A percentile compares a stretch with the other conserved stretches of the same genome.
Evolutionary conservation across 1,284 basidiomycete species (phyloP).

Genomic region (Cryptococcus sp.): DNA sequence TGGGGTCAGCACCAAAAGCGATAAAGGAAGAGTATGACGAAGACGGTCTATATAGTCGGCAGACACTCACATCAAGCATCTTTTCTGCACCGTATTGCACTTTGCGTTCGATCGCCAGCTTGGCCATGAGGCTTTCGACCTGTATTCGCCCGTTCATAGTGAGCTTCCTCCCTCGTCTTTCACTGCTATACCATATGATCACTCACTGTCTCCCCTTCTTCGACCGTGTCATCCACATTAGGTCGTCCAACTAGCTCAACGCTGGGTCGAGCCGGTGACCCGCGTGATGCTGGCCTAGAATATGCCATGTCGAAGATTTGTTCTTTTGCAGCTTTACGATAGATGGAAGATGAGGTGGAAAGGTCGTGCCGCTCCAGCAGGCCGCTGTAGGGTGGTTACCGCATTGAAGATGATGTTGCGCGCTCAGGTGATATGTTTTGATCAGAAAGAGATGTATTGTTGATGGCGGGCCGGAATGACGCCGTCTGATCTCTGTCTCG

Average conservation of each 20-base stretch:
- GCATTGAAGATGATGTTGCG: background rate
- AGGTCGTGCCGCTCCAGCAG: background rate
- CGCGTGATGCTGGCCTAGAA: background rate
- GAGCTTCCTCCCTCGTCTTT: background rate
- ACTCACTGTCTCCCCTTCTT: slow-evolving; percentile 19
- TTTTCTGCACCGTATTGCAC: slow-evolving; percentile 60
- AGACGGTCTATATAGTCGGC: slow-evolving; percentile 8
- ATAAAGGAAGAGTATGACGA: slow-evolving; percentile 4
- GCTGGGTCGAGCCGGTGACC: slow-evolving; percentile 1
- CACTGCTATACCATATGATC: too few relatives aligned
- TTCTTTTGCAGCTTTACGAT: background rate
- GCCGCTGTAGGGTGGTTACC: background rate
- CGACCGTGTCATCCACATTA: slow-evolving; percentile 6
- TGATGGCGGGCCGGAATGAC: too few relatives aligned
- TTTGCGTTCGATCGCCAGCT: slow-evolving; percentile 55
- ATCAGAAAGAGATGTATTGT: too few relatives aligned
- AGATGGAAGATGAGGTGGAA: background rate
- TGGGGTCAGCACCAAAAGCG: too few relatives aligned
- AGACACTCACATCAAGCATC: slow-evolving; percentile 55
- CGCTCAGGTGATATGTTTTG: background rate
- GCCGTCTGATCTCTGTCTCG: too few relatives aligned
- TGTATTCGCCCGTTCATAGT: slow-evolving; percentile 13
- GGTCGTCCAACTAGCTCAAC: background rate
- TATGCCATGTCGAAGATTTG: background rate
- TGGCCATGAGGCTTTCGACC: slow-evolving; percentile 53